phyloP scores from a whole-genome alignment of 2,329 filamentous ascomycete species.

The Chaetomiaceae sp. region DNA sequence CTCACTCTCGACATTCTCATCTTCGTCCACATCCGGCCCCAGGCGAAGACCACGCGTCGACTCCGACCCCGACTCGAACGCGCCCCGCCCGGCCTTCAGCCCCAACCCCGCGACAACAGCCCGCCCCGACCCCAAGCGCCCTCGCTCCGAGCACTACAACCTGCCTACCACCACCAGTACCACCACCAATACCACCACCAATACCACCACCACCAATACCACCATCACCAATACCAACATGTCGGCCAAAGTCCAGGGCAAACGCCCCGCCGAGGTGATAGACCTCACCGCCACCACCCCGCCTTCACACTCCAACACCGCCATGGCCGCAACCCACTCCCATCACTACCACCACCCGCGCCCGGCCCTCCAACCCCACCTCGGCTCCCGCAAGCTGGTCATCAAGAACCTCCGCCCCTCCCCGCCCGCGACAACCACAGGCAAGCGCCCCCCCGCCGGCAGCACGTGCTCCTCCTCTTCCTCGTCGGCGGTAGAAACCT shows the following conservation, averaged over 20 bases:
- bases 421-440: constrained; percentile 28
- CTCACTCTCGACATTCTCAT: constrained; percentile 1
- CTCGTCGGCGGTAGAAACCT: constrained; percentile 63
- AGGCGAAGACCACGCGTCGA: constrained; percentile 30
- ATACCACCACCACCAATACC: constrained; percentile 7
- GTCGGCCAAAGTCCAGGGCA: constrained; percentile 34
- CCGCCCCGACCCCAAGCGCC: constrained; percentile 30
- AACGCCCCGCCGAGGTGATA: constrained; percentile 38
- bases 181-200: background rate
- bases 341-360: constrained; percentile 17
- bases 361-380: constrained; percentile 63
- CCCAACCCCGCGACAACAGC: constrained; percentile 9
- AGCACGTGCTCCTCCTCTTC: constrained; percentile 19
- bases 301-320: background rate
- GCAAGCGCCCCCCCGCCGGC: constrained; percentile 43
- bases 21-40: constrained; percentile 15
- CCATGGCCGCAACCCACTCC: background rate
- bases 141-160: constrained; percentile 25
- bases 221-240: constrained; percentile 16
- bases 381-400: constrained; percentile 78
- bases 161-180: constrained; percentile 8
- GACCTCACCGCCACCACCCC: constrained; percentile 39
- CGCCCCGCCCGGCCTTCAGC: constrained; percentile 8
- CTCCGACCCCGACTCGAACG: constrained; percentile 23
- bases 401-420: constrained; percentile 82